These are phyloP conservation scores for Dactylellina leptospora DNA, from an alignment of 2,329 filamentous ascomycete species.

Conservation along the genomic window DNA sequence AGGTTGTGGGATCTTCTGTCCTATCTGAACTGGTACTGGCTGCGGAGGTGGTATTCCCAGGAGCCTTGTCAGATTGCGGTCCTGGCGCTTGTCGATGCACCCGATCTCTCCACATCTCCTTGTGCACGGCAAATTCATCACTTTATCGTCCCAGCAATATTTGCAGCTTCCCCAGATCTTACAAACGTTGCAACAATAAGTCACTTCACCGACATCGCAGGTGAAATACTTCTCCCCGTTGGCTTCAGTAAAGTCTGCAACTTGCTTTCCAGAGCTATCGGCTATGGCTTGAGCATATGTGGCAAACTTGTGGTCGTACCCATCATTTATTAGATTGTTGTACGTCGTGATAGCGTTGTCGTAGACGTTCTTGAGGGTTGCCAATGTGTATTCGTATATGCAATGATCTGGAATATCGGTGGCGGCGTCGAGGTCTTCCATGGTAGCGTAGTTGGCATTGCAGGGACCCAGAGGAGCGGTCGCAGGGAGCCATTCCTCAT, in stretches of 20 bases:
- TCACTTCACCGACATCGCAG: slow-evolving; percentile 39
- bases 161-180: not conserved
- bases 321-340: slow-evolving; percentile 10
- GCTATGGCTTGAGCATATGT: slow-evolving; percentile 52
- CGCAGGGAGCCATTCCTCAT: not conserved
- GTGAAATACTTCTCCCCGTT: slow-evolving; percentile 54
- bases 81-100: not conserved
- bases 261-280: slow-evolving; percentile 21
- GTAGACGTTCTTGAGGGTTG: slow-evolving; percentile 1
- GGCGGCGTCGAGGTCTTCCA: not conserved
- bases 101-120: not conserved
- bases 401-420: not conserved
- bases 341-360: not conserved
- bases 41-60: no score
- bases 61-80: not conserved
- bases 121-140: not conserved
- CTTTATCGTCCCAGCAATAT: slow-evolving; percentile 1
- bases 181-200: slow-evolving; percentile 20
- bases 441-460: not conserved
- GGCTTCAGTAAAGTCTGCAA: slow-evolving; percentile 53
- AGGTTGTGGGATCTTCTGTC: slow-evolving; percentile 2
- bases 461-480: not conserved
- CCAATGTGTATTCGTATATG: not conserved
- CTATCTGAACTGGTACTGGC: not conserved
- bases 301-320: slow-evolving; percentile 57